phyloP scores from a whole-genome alignment of 371 early-diverging fungal species.

The Fennellomyces sp. region DNA sequence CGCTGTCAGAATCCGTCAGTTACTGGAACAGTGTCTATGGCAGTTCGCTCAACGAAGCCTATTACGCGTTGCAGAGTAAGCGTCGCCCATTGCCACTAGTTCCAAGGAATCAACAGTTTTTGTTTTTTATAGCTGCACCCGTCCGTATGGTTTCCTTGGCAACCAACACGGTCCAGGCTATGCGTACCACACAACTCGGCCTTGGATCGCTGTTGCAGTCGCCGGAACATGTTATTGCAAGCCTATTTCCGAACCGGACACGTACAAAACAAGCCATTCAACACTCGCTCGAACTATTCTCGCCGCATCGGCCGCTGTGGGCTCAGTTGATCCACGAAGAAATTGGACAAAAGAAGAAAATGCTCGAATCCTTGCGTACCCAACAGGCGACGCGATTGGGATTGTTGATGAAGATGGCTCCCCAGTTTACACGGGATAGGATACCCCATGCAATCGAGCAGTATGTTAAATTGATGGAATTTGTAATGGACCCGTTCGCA shows the following conservation, averaged over 20 bases:
- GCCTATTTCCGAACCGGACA: constrained; percentile 32
- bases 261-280: constrained; percentile 1
- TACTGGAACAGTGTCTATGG: constrained; percentile 73
- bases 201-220: constrained; percentile 24
- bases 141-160: constrained; percentile 38
- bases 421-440: constrained; percentile 19
- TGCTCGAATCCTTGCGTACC: constrained; percentile 53
- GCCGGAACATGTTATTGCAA: constrained; percentile 26
- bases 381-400: constrained; percentile 71
- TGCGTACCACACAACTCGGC: constrained; percentile 18
- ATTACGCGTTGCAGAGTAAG: constrained; percentile 68
- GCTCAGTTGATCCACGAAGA: constrained; percentile 65
- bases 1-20: constrained; percentile 64
- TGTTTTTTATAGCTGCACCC: constrained; percentile 61
- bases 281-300: constrained; percentile 5
- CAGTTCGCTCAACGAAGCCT: constrained; percentile 40
- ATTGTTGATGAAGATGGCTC: constrained; percentile 40
- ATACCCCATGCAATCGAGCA: constrained; percentile 3
- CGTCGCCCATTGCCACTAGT: too few species aligned
- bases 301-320: constrained; percentile 39
- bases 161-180: constrained; percentile 18
- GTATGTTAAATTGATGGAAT: constrained; percentile 19
- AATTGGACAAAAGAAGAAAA: constrained; percentile 56
- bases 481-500: constrained; percentile 6
- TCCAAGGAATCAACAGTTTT: too few species aligned